phyloP scores from a whole-genome alignment of 2,329 filamentous ascomycete genomes.

The Xylaria sp. region DNA sequence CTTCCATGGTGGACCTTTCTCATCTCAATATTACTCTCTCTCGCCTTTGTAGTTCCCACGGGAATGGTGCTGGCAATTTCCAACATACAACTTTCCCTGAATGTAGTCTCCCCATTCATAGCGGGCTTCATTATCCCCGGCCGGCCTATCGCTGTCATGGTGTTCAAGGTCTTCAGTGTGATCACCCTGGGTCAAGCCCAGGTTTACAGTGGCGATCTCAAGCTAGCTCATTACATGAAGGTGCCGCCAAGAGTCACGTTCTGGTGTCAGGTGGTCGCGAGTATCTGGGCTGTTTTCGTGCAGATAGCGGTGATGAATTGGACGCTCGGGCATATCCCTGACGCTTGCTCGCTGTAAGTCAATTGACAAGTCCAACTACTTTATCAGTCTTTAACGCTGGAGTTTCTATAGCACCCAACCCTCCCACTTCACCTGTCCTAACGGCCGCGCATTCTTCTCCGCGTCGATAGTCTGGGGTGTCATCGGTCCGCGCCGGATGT shows the following conservation, averaged over 20 bases:
- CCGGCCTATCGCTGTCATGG: slow-evolving; percentile 64
- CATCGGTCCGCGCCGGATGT: slow-evolving; percentile 66
- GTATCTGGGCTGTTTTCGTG: slow-evolving; percentile 59
- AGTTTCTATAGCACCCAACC: slow-evolving; percentile 49
- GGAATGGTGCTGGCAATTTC: slow-evolving; percentile 61
- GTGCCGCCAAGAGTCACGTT: slow-evolving; percentile 60
- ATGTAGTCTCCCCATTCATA: slow-evolving; percentile 64
- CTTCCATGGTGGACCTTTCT: slow-evolving; percentile 65
- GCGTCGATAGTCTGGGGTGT: slow-evolving; percentile 66
- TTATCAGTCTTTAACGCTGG: background rate
- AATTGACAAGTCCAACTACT: slow-evolving; percentile 26
- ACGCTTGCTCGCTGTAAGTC: slow-evolving; percentile 53
- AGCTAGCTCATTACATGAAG: slow-evolving; percentile 54
- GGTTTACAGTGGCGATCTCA: slow-evolving; percentile 50
- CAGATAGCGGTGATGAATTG: slow-evolving; percentile 62
- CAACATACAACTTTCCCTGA: slow-evolving; percentile 62
- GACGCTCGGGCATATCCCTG: slow-evolving; percentile 57
- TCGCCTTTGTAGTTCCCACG: slow-evolving; percentile 59
- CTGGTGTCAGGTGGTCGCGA: slow-evolving; percentile 60
- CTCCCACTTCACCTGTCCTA: slow-evolving; percentile 56
- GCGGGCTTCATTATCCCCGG: slow-evolving; percentile 70
- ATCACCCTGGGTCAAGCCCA: slow-evolving; percentile 53
- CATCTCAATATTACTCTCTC: slow-evolving; percentile 57
- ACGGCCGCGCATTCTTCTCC: slow-evolving; percentile 59
- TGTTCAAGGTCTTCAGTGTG: slow-evolving; percentile 63